phyloP scores from a whole-genome alignment of 805 yeast genomes.

The Cyberlindnera maclurae region DNA sequence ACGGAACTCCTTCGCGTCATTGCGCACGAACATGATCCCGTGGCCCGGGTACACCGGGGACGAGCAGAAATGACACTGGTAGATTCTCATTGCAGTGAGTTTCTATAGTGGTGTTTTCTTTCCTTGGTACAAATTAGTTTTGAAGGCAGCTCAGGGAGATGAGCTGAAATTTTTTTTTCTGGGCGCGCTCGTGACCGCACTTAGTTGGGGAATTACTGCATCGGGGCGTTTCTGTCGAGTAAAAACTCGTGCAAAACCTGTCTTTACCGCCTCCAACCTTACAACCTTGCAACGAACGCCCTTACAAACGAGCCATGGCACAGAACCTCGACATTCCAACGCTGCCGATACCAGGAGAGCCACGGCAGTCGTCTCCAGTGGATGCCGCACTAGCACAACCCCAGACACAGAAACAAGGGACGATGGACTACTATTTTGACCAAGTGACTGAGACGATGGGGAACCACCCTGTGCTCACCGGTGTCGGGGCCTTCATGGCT shows the following conservation, averaged over 20 bases:
- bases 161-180: conserved; percentile 6
- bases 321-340: conserved; percentile 46
- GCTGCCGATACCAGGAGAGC: conserved; percentile 48
- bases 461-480: conserved; percentile 70
- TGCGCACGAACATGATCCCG: conserved; percentile 96
- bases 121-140: neutral
- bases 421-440: conserved; percentile 59
- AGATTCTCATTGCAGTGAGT: conserved; percentile 57
- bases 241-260: neutral
- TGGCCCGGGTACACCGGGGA: conserved; percentile 93
- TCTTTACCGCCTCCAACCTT: neutral
- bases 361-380: conserved; percentile 15
- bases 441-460: conserved; percentile 51
- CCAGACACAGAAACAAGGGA: conserved; percentile 21
- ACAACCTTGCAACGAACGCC: neutral
- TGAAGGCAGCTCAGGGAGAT: conserved; percentile 2
- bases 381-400: conserved; percentile 8
- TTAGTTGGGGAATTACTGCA: neutral
- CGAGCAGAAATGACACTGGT: conserved; percentile 94
- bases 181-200: neutral
- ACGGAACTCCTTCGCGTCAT: conserved; percentile 95
- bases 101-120: neutral
- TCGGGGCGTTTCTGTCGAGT: neutral
- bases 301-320: conserved; percentile 7
- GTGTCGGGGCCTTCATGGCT: conserved; percentile 59